These are phyloP conservation scores for Fusarium lateritium DNA, from an alignment of 2,329 filamentous ascomycete species.

Conservation along the genomic window DNA sequence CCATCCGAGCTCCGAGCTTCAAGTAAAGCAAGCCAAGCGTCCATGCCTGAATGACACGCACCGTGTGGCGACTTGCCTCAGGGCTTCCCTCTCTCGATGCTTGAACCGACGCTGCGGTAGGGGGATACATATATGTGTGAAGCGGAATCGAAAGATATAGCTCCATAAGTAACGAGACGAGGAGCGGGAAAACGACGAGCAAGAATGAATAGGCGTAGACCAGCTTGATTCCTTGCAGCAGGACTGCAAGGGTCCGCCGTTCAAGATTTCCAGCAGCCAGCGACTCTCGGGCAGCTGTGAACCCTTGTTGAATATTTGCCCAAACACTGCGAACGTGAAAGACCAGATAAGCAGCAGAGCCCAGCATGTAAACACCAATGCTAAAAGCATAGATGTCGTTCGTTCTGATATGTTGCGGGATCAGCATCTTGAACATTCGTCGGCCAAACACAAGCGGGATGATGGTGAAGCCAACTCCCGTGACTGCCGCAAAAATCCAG, in stretches of 20 bases:
- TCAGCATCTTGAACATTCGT: conserved; percentile 78
- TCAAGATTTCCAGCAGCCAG: conserved; percentile 41
- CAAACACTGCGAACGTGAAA: conserved; percentile 65
- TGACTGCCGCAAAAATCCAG: conserved; percentile 92
- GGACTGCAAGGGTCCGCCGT: conserved; percentile 48
- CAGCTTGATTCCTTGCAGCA: conserved; percentile 62
- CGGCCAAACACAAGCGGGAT: conserved; percentile 89
- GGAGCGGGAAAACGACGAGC: conserved; percentile 82
- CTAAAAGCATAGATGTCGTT: conserved; percentile 99
- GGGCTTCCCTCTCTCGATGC: conserved; percentile 45
- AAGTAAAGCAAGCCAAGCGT: conserved; percentile 92
- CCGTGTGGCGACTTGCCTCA: conserved; percentile 69
- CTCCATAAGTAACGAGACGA: conserved; percentile 86
- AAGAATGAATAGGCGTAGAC: conserved; percentile 83
- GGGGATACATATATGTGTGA: conserved; percentile 79
- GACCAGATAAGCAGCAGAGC: conserved; percentile 74
- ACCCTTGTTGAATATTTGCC: conserved; percentile 52
- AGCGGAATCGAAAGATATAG: conserved; percentile 90
- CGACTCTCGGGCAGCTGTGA: conserved; percentile 40
- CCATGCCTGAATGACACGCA: conserved; percentile 94
- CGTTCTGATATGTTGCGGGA: conserved; percentile 80
- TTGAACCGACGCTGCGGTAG: conserved; percentile 50
- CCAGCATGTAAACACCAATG: conserved; percentile 86
- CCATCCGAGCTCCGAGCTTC: conserved; percentile 80
- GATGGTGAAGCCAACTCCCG: conserved; percentile 88